Conservation (phyloP, 495 filamentous ascomycete genomes). For the Neurospora discreta region DNA sequence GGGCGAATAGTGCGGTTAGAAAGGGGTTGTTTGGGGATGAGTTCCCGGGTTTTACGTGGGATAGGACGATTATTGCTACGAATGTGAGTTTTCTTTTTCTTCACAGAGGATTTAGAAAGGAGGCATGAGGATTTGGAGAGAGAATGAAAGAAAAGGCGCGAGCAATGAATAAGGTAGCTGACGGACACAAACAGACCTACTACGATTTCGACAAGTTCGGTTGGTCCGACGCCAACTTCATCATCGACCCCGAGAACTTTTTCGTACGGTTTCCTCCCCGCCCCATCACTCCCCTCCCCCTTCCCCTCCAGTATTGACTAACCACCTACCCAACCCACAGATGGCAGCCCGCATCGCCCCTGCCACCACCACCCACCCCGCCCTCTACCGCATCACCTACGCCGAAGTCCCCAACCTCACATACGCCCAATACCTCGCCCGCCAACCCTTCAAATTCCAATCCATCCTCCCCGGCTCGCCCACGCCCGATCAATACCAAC, state of each 20-base stretch:
- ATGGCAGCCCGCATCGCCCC: slow-evolving; percentile 50
- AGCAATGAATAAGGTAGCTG: neutral
- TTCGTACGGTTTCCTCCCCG: slow-evolving; percentile 11
- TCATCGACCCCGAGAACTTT: slow-evolving; percentile 41
- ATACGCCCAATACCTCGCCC: slow-evolving; percentile 32
- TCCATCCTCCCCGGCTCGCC: slow-evolving; percentile 43
- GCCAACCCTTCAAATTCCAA: slow-evolving; percentile 37
- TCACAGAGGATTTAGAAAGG: too few species aligned
- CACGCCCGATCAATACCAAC: slow-evolving; percentile 37
- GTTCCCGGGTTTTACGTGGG: slow-evolving; percentile 48
- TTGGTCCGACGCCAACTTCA: slow-evolving; percentile 45
- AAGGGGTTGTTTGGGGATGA: slow-evolving; percentile 46
- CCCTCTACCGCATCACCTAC: slow-evolving; percentile 47
- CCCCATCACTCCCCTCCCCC: neutral
- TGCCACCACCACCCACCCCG: slow-evolving; percentile 35
- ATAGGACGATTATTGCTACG: slow-evolving; percentile 49
- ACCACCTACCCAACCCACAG: slow-evolving; percentile 17
- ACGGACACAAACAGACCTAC: slow-evolving; percentile 19
- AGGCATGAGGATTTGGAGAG: neutral
- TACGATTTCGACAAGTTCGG: slow-evolving; percentile 44
- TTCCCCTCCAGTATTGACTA: neutral
- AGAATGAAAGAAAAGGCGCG: neutral
- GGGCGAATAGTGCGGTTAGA: slow-evolving; percentile 44
- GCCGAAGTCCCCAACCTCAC: slow-evolving; percentile 35
- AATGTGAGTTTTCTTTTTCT: too few species aligned